These are phyloP conservation scores for Mycena rebaudengoi DNA, from an alignment of 768 basidiomycete species.

Conservation along the genomic window DNA sequence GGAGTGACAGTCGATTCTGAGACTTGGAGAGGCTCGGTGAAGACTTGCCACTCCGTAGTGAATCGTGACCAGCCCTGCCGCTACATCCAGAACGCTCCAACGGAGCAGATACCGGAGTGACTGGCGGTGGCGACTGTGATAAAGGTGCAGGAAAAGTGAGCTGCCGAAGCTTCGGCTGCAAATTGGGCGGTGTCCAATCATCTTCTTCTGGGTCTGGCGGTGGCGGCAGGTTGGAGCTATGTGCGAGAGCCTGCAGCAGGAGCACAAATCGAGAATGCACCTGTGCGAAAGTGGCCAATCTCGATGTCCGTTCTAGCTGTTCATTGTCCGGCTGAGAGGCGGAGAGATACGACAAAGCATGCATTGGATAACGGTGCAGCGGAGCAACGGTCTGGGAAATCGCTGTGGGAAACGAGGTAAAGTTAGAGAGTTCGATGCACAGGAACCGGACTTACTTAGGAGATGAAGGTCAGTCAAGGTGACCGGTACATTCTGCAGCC, in stretches of 20 bases:
- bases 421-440: too few species aligned
- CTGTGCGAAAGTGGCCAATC: conserved; percentile 58
- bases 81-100: conserved; percentile 20
- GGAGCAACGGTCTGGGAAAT: conserved; percentile 70
- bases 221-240: conserved; percentile 62
- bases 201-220: conserved; percentile 56
- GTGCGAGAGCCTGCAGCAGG: conserved; percentile 74
- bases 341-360: conserved; percentile 65
- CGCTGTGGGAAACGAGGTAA: conserved; percentile 48
- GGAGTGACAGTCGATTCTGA: conserved; percentile 45
- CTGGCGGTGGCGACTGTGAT: conserved; percentile 47
- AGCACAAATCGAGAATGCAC: conserved; percentile 82
- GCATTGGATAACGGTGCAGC: conserved; percentile 76
- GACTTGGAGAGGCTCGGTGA: conserved; percentile 31
- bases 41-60: conserved; percentile 22
- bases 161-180: conserved; percentile 53
- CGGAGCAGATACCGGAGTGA: conserved; percentile 4
- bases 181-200: conserved; percentile 38
- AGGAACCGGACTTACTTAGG: conserved; percentile 59
- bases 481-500: conserved; percentile 57
- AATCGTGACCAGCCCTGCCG: conserved; percentile 18
- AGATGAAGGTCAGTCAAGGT: conserved; percentile 68
- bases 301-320: conserved; percentile 38
- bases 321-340: conserved; percentile 41
- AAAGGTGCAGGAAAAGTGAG: conserved; percentile 82